Evolutionary conservation across 208 protist species (phyloP).

Genomic region (Trypanosoma mega): DNA sequence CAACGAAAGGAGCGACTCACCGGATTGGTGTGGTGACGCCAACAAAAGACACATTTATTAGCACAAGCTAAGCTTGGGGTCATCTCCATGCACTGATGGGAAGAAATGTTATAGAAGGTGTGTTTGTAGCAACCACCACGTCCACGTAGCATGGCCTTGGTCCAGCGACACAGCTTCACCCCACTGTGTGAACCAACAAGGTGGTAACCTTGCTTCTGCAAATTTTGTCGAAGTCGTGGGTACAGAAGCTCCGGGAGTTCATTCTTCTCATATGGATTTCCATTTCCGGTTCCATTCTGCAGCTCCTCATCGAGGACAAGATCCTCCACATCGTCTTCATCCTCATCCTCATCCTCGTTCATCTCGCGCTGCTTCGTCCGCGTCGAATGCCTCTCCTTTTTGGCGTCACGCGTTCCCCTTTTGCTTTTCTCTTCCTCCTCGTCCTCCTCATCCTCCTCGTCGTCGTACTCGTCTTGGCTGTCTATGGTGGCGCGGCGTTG

Average conservation of each 20-base stretch:
- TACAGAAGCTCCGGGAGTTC: slow-evolving; percentile 84
- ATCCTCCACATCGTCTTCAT: slow-evolving; percentile 70
- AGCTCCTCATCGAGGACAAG: slow-evolving; percentile 52
- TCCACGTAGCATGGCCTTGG: slow-evolving; percentile 95
- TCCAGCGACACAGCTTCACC: slow-evolving; percentile 98
- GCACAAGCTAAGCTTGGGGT: slow-evolving; percentile 95
- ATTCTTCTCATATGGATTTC: slow-evolving; percentile 24
- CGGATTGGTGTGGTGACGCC: slow-evolving; percentile 95
- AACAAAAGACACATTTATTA: slow-evolving; percentile 97
- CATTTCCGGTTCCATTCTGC: slow-evolving; percentile 27
- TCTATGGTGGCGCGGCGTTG: slow-evolving; percentile 5
- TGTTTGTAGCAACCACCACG: slow-evolving; percentile 98
- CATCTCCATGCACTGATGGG: slow-evolving; percentile 97
- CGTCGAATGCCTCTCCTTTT: no score
- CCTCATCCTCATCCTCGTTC: slow-evolving; percentile 32
- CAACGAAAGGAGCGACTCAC: slow-evolving; percentile 88
- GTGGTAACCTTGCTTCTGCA: slow-evolving; percentile 96
- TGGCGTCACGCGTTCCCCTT: not conserved
- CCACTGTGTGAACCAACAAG: slow-evolving; percentile 94
- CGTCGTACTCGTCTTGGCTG: slow-evolving; percentile 2
- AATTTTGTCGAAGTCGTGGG: slow-evolving; percentile 71
- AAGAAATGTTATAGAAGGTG: slow-evolving; percentile 97
- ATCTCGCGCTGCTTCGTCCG: no score
- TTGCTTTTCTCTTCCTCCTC: slow-evolving; percentile 17
- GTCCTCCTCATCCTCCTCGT: slow-evolving; percentile 29